Evolutionary conservation across 2,329 filamentous ascomycete genomes (phyloP).

Genomic region (Chaetomium sp.): DNA sequence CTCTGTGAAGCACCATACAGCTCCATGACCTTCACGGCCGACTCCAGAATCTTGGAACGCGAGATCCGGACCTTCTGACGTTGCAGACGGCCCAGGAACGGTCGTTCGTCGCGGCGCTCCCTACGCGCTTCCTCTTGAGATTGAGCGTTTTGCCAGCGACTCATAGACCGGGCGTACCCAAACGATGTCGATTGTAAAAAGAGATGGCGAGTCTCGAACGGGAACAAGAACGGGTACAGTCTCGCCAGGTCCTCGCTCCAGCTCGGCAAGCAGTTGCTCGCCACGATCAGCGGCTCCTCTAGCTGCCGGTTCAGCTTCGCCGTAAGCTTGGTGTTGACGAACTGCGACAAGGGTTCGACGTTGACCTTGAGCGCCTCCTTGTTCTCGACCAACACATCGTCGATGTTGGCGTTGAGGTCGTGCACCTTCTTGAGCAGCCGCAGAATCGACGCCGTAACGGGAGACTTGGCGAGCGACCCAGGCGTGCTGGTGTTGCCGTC

Average conservation of each 20-base stretch:
- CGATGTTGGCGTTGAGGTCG: slow-evolving; percentile 84
- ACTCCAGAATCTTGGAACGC: slow-evolving; percentile 88
- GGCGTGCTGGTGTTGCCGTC: slow-evolving; percentile 63
- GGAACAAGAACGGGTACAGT: slow-evolving; percentile 92
- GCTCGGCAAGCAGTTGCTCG: slow-evolving; percentile 88
- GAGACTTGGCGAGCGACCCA: slow-evolving; percentile 73
- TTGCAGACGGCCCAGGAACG: slow-evolving; percentile 84
- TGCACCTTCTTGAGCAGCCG: slow-evolving; percentile 85
- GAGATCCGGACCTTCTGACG: slow-evolving; percentile 98
- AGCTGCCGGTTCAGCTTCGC: slow-evolving; percentile 95
- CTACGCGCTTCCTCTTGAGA: slow-evolving; percentile 71
- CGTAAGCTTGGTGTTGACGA: slow-evolving; percentile 97
- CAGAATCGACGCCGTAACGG: slow-evolving; percentile 79
- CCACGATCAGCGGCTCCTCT: slow-evolving; percentile 93
- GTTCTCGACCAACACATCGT: slow-evolving; percentile 79
- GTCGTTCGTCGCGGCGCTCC: slow-evolving; percentile 81
- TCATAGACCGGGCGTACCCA: slow-evolving; percentile 95
- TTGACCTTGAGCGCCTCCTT: slow-evolving; percentile 65
- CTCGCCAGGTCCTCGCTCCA: slow-evolving; percentile 96
- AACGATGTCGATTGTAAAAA: slow-evolving; percentile 98
- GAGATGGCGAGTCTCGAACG: slow-evolving; percentile 92
- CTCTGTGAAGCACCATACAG: slow-evolving; percentile 95
- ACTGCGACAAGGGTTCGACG: slow-evolving; percentile 80
- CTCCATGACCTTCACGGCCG: slow-evolving; percentile 97
- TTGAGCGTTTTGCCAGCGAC: slow-evolving; percentile 91